Conservation (phyloP, 208 protist species). For the Leishmania martiniquensis region DNA sequence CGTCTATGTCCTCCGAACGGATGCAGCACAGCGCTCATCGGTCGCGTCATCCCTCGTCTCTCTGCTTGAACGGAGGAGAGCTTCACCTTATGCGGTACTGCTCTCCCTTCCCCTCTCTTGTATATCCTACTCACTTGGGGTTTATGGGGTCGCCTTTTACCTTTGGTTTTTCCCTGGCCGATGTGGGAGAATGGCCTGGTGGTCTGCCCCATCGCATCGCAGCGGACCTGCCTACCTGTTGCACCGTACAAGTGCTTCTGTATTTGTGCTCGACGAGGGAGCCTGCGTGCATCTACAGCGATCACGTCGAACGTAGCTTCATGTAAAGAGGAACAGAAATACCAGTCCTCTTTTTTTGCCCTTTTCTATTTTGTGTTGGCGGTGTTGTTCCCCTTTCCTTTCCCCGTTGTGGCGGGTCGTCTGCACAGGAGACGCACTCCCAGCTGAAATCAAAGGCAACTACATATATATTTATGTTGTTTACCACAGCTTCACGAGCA, state of each 20-base stretch:
- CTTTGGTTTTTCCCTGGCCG: neutral
- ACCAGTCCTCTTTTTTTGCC: too few species aligned
- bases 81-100: neutral
- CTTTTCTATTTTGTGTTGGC: slow-evolving; percentile 4
- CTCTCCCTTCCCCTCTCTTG: neutral
- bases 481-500: too few species aligned
- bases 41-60: neutral
- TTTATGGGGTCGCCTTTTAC: neutral
- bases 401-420: too few species aligned
- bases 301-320: too few species aligned
- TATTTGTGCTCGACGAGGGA: neutral
- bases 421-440: too few species aligned
- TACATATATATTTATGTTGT: too few species aligned
- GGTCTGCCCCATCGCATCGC: neutral
- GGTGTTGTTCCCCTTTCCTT: neutral
- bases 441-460: too few species aligned
- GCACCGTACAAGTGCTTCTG: neutral
- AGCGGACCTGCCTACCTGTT: neutral
- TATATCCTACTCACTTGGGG: neutral
- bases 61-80: neutral
- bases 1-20: neutral
- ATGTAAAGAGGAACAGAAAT: too few species aligned
- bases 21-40: neutral
- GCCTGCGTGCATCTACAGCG: neutral
- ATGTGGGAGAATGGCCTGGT: neutral